These are phyloP conservation scores for Pestalotiopsis sp. DNA, from an alignment of 2,329 filamentous ascomycete genomes.

Conservation along the genomic window DNA sequence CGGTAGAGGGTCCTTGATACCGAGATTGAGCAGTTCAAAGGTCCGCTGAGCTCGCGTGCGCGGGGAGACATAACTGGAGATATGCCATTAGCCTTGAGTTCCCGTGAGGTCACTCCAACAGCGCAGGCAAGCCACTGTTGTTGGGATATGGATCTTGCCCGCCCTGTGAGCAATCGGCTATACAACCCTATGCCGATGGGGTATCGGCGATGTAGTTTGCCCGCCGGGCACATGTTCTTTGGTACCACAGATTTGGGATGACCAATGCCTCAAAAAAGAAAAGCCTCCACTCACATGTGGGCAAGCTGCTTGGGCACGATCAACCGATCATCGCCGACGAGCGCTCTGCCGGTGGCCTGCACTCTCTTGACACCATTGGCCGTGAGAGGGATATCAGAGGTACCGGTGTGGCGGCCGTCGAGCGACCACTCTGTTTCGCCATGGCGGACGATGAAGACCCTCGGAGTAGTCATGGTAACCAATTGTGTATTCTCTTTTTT, in stretches of 20 bases:
- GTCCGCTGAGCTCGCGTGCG: conserved; percentile 83
- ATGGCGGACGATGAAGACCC: conserved; percentile 83
- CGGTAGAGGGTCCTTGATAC: conserved; percentile 67
- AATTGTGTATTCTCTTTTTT: background rate
- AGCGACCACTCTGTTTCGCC: conserved; percentile 97
- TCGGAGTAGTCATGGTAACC: conserved; percentile 54
- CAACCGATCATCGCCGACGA: conserved; percentile 81
- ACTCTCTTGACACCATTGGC: conserved; percentile 77
- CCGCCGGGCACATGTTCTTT: background rate
- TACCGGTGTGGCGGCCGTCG: conserved; percentile 80
- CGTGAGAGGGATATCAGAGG: conserved; percentile 85
- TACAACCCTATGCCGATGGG: too few relatives aligned
- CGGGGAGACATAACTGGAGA: conserved; percentile 76
- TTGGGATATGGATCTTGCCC: background rate
- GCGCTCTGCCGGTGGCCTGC: conserved; percentile 74
- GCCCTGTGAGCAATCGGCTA: too few relatives aligned
- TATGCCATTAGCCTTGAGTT: background rate
- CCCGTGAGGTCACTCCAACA: too few relatives aligned
- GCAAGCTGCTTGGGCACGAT: conserved; percentile 81
- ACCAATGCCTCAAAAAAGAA: background rate
- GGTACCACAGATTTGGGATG: background rate
- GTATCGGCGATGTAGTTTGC: too few relatives aligned
- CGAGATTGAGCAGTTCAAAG: conserved; percentile 83
- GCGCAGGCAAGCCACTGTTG: background rate
- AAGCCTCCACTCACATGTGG: conserved; percentile 66